These are phyloP conservation scores for Rhizopus stolonifer DNA, from an alignment of 371 early-diverging fungal species.

Conservation along the genomic window DNA sequence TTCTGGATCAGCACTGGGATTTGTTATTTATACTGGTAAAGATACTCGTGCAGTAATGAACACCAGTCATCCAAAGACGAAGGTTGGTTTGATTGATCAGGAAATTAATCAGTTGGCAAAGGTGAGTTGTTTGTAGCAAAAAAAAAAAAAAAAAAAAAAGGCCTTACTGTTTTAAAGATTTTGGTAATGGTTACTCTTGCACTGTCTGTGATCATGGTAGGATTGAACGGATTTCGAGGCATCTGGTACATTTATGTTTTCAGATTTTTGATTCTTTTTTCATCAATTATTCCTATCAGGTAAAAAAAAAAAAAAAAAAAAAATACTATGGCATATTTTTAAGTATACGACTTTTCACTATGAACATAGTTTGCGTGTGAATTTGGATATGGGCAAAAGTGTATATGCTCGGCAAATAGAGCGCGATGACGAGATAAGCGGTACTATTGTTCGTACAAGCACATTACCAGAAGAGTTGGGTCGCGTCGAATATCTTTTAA, in stretches of 20 bases:
- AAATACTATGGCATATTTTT: not conserved
- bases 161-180: too few relatives aligned
- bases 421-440: slow-evolving; percentile 77
- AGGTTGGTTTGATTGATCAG: slow-evolving; percentile 92
- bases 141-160: not conserved
- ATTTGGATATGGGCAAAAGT: slow-evolving; percentile 96
- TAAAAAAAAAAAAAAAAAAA: slow-evolving; percentile 12
- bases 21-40: slow-evolving; percentile 97
- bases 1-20: slow-evolving; percentile 88
- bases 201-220: slow-evolving; percentile 87
- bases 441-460: slow-evolving; percentile 92
- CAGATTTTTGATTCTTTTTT: slow-evolving; percentile 96
- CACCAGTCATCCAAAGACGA: slow-evolving; percentile 93
- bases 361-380: slow-evolving; percentile 82
- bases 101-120: slow-evolving; percentile 96
- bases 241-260: slow-evolving; percentile 90
- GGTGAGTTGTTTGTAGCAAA: slow-evolving; percentile 48
- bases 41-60: slow-evolving; percentile 99
- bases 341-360: too few relatives aligned
- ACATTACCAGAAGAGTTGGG: slow-evolving; percentile 99
- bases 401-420: slow-evolving; percentile 87
- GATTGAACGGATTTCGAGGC: slow-evolving; percentile 86
- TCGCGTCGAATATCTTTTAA: slow-evolving; percentile 93
- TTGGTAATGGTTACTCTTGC: slow-evolving; percentile 83
- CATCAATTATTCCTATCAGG: slow-evolving; percentile 98